Evolutionary conservation across 2,329 filamentous ascomycete species (phyloP).

Genomic region (Curvularia sp.): DNA sequence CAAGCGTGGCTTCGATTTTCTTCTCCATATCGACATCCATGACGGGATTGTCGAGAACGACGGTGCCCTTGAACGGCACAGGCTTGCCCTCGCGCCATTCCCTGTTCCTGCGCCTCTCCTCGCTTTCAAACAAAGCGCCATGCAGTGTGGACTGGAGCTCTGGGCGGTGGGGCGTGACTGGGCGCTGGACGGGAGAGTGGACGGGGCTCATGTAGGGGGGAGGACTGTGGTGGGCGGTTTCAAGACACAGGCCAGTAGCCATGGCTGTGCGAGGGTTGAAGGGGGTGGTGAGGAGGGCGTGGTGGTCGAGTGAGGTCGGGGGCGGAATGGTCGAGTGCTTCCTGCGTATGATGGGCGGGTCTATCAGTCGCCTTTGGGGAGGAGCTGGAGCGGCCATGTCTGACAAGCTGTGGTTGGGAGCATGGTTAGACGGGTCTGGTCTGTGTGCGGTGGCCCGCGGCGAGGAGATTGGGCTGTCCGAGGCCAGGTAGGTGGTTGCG

Average conservation of each 20-base stretch:
- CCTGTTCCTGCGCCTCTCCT: constrained; percentile 56
- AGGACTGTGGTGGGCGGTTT: constrained; percentile 38
- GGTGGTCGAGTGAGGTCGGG: constrained; percentile 40
- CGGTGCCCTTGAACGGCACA: constrained; percentile 51
- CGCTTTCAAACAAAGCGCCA: constrained; percentile 43
- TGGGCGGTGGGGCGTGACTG: constrained; percentile 39
- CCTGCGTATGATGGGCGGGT: constrained; percentile 42
- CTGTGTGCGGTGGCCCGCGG: constrained; percentile 43
- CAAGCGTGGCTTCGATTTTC: constrained; percentile 68
- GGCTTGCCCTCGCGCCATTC: constrained; percentile 60
- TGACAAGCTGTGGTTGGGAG: constrained; percentile 33
- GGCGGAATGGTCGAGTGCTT: constrained; percentile 37
- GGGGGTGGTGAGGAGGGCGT: constrained; percentile 41
- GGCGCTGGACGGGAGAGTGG: constrained; percentile 46
- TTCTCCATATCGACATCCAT: constrained; percentile 63
- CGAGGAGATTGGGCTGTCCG: constrained; percentile 56
- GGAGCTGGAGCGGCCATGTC: constrained; percentile 43
- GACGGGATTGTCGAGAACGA: constrained; percentile 51
- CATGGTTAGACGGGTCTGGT: constrained; percentile 35
- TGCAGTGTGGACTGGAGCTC: constrained; percentile 34
- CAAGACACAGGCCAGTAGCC: constrained; percentile 31
- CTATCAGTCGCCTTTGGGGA: constrained; percentile 44
- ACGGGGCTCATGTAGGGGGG: constrained; percentile 50
- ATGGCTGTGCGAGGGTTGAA: constrained; percentile 41
- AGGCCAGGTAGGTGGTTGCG: constrained; percentile 65